A percentile compares a stretch with the other conserved stretches of the same genome.
Conservation (phyloP, 768 basidiomycete species). For the Albatrellus ellisii region DNA sequence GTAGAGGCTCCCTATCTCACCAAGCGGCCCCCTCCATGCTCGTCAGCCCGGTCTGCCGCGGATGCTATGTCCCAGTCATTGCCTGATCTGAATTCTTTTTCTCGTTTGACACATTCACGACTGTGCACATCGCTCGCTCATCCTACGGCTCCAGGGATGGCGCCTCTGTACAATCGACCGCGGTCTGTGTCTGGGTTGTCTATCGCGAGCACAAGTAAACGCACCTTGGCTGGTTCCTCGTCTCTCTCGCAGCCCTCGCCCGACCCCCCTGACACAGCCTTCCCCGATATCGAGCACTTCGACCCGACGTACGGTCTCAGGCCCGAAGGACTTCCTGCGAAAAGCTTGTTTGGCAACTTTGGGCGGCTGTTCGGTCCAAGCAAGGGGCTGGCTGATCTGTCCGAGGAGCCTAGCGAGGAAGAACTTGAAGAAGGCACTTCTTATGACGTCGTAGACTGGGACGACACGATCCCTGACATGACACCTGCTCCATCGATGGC, state of each 20-base stretch:
- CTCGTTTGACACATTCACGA: not conserved
- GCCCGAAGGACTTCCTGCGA: constrained; percentile 79
- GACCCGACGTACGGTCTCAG: constrained; percentile 95
- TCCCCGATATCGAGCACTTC: constrained; percentile 71
- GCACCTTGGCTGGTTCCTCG: constrained; percentile 4
- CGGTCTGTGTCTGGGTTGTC: constrained; percentile 8
- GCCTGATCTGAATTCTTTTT: constrained; percentile 1
- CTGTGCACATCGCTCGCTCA: constrained; percentile 3
- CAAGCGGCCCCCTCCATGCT: constrained; percentile 30
- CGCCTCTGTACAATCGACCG: constrained; percentile 3
- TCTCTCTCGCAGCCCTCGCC: constrained; percentile 21
- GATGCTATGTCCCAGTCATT: constrained; percentile 7
- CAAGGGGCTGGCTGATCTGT: constrained; percentile 63
- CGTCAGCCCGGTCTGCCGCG: constrained; percentile 8
- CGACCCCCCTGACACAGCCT: constrained; percentile 20
- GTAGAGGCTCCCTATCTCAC: constrained; percentile 84
- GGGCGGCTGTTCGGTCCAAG: constrained; percentile 56
- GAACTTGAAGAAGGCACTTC: constrained; percentile 26
- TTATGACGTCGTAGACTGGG: constrained; percentile 64
- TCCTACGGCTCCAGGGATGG: constrained; percentile 3
- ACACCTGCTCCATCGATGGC: constrained; percentile 29
- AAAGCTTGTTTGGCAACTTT: constrained; percentile 71
- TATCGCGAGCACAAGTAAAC: constrained; percentile 4
- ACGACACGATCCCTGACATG: constrained; percentile 36
- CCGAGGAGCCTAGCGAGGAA: constrained; percentile 47